Percentiles rank a stretch among this genome's conserved stretches.
These are phyloP conservation scores for Ajuga chamaepitys DNA, from an alignment of 257 asterid genomes.

Conservation along the genomic window DNA sequence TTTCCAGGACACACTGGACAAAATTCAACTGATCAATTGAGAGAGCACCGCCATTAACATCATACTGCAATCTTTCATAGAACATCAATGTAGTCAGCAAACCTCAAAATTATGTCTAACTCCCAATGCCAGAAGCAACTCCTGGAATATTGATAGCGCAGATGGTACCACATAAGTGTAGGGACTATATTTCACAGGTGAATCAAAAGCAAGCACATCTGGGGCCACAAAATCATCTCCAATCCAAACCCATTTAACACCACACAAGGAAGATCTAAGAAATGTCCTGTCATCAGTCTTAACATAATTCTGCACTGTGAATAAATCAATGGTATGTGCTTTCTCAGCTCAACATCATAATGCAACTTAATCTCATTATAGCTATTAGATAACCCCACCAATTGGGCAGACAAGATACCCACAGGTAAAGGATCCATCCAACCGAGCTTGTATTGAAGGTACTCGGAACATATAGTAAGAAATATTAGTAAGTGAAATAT, in stretches of 20 bases:
- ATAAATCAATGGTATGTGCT: slow-evolving; percentile 63
- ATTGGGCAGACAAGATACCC: slow-evolving; percentile 53
- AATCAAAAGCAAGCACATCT: slow-evolving; percentile 83
- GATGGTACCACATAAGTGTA: slow-evolving; percentile 94
- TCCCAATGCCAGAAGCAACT: slow-evolving; percentile 84
- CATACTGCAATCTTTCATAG: slow-evolving; percentile 57
- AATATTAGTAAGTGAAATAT: too few relatives aligned
- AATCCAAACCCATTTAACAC: slow-evolving; percentile 85
- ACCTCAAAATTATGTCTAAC: slow-evolving; percentile 70
- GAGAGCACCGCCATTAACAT: slow-evolving; percentile 53
- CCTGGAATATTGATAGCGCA: slow-evolving; percentile 70
- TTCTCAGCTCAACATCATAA: slow-evolving; percentile 49
- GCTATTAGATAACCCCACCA: slow-evolving; percentile 59
- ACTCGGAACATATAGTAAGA: slow-evolving; percentile 58
- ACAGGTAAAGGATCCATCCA: slow-evolving; percentile 60
- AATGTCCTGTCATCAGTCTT: slow-evolving; percentile 37
- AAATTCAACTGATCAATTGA: slow-evolving; percentile 77
- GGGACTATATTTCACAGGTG: slow-evolving; percentile 92
- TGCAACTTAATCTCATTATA: slow-evolving; percentile 41
- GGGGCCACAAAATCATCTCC: slow-evolving; percentile 93
- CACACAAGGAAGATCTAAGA: slow-evolving; percentile 54
- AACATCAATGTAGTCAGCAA: slow-evolving; percentile 62
- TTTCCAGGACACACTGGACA: slow-evolving; percentile 77
- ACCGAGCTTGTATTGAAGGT: slow-evolving; percentile 65
- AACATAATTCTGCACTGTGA: slow-evolving; percentile 63